Evolutionary conservation across 768 basidiomycete species (phyloP).

Genomic region (Podaxis sp.): DNA sequence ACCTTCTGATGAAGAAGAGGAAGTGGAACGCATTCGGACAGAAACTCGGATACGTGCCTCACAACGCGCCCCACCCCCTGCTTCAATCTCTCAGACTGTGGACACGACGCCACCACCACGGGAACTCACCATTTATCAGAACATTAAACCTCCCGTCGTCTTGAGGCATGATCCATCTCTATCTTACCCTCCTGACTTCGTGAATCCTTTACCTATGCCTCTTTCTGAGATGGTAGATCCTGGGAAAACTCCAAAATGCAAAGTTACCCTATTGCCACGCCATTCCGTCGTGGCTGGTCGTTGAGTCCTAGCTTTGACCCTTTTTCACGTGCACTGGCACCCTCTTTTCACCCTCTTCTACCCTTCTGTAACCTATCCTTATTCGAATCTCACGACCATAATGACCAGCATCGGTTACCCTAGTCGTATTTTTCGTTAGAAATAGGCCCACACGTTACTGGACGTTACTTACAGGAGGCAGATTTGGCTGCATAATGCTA

Average conservation of each 20-base stretch:
- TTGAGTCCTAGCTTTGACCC: conserved; percentile 15
- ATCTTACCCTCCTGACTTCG: conserved; percentile 16
- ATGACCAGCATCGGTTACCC: background rate
- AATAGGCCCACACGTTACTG: background rate
- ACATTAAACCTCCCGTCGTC: conserved; percentile 5
- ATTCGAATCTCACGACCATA: background rate
- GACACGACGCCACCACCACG: background rate
- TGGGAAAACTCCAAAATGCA: conserved; percentile 17
- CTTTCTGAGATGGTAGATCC: conserved; percentile 43
- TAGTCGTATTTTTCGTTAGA: background rate
- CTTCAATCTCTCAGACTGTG: conserved; percentile 7
- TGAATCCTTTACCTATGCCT: conserved; percentile 55
- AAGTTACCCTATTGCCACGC: conserved; percentile 27
- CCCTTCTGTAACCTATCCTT: background rate
- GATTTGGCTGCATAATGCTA: background rate
- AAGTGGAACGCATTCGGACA: conserved; percentile 49
- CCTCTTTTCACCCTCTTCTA: conserved; percentile 2
- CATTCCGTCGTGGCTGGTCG: conserved; percentile 38
- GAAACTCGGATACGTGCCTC: conserved; percentile 38
- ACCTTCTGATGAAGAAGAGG: conserved; percentile 56
- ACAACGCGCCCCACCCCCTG: conserved; percentile 9
- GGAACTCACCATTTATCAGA: conserved; percentile 6
- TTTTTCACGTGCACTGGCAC: conserved; percentile 3
- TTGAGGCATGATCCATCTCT: conserved; percentile 11
- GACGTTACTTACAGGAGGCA: background rate